phyloP scores from a whole-genome alignment of 176 grass and related monocot species.

The Oryza brachyantha region DNA sequence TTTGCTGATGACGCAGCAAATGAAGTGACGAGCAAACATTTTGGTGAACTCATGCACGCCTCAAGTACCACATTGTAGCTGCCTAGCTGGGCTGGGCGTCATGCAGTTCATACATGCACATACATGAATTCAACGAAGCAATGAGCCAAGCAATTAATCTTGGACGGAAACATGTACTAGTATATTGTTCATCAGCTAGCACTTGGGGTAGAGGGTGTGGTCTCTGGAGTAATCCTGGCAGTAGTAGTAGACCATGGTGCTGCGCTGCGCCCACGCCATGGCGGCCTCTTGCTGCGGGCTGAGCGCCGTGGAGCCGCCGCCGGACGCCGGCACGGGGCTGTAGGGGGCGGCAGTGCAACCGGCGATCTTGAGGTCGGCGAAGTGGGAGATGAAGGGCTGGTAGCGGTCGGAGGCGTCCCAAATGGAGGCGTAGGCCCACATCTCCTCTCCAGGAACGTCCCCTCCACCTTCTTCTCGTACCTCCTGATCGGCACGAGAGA shows the following conservation, averaged over 20 bases:
- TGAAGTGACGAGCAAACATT: neutral
- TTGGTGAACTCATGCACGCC: conserved; percentile 26
- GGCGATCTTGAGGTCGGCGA: conserved; percentile 33
- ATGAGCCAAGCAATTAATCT: neutral
- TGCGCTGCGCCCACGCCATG: conserved; percentile 57
- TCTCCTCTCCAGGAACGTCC: conserved; percentile 46
- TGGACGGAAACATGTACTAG: too few species aligned
- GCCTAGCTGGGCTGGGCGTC: too few species aligned
- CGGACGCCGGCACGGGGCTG: conserved; percentile 31
- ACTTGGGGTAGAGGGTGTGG: conserved; percentile 51
- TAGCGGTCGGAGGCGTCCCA: conserved; percentile 68
- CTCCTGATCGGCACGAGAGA: conserved; percentile 56
- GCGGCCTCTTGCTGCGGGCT: conserved; percentile 42
- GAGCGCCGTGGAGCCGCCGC: conserved; percentile 36
- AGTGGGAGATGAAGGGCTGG: conserved; percentile 57
- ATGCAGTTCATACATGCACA: neutral
- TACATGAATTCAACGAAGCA: neutral
- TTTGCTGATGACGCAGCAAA: neutral
- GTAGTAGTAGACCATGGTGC: conserved; percentile 55
- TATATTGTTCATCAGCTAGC: conserved; percentile 12
- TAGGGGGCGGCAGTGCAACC: conserved; percentile 26
- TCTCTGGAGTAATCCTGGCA: conserved; percentile 54
- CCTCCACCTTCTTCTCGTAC: conserved; percentile 55
- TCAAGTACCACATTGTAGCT: conserved; percentile 35
- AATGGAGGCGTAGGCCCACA: conserved; percentile 66